A percentile compares a stretch with the other conserved stretches of the same genome.
Evolutionary conservation across 2,329 filamentous ascomycete genomes (phyloP).

Genomic region (Chaetomiaceae sp.): DNA sequence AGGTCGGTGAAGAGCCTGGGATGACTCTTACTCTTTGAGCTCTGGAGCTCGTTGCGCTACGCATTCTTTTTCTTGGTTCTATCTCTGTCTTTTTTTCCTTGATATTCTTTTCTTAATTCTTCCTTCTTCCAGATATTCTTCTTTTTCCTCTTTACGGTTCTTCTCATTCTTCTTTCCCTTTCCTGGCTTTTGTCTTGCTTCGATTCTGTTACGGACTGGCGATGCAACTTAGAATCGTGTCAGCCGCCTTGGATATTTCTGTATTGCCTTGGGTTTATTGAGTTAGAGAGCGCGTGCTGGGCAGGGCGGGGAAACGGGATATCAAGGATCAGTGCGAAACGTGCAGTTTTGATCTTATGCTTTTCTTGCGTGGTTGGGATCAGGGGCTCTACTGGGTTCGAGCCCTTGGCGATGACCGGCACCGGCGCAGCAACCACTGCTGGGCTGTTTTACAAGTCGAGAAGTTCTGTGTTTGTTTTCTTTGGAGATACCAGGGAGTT

Average conservation of each 20-base stretch:
- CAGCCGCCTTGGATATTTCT: background rate
- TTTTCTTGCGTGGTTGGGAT: background rate
- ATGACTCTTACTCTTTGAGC: background rate
- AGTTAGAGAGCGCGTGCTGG: background rate
- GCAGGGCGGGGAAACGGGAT: background rate
- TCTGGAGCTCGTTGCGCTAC: background rate
- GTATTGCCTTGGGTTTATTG: background rate
- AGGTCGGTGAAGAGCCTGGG: conserved; percentile 6
- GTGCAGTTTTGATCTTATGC: background rate
- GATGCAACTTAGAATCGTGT: background rate
- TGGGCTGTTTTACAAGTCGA: background rate
- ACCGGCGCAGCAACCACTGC: background rate
- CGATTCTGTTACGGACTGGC: background rate
- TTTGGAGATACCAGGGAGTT: conserved; percentile 4
- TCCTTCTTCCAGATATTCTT: background rate
- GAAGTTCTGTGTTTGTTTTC: background rate
- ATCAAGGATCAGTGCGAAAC: background rate
- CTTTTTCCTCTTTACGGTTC: background rate
- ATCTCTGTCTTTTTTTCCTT: background rate
- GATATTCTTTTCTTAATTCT: background rate
- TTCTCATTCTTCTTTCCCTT: no score
- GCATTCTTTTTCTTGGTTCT: background rate
- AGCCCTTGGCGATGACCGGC: no score
- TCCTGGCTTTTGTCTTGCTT: no score
- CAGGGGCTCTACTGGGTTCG: background rate